A percentile compares a stretch with the other conserved stretches of the same genome.
Conservation (phyloP, 768 basidiomycete species). For the Lenzites betulinus region DNA sequence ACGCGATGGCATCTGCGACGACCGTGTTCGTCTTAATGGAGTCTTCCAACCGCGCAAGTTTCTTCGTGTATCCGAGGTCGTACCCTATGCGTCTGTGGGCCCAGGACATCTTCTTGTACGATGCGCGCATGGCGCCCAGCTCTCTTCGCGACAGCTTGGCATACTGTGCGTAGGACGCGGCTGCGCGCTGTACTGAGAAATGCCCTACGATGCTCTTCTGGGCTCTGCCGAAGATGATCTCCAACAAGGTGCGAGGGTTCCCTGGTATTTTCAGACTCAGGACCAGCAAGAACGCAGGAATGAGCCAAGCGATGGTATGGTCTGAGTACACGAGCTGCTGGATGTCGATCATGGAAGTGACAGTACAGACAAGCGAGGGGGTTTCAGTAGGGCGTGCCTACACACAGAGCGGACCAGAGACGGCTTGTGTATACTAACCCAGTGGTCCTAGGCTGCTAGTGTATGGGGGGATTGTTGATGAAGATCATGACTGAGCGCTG, state of each 20-base stretch:
- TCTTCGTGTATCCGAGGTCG: constrained; percentile 54
- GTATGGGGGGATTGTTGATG: too few relatives aligned
- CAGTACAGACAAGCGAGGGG: background rate
- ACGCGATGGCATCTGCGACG: constrained; percentile 45
- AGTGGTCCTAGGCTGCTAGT: too few relatives aligned
- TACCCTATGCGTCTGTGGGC: constrained; percentile 51
- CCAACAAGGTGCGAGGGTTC: constrained; percentile 15
- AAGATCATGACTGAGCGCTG: too few relatives aligned
- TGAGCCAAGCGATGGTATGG: constrained; percentile 20
- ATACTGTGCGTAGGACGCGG: constrained; percentile 48
- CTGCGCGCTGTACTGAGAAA: constrained; percentile 50
- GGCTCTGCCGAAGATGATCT: constrained; percentile 20
- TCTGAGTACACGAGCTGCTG: constrained; percentile 23
- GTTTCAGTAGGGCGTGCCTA: background rate
- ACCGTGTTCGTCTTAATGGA: constrained; percentile 31
- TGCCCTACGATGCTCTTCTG: constrained; percentile 24
- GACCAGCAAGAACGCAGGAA: constrained; percentile 24
- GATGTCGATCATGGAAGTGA: constrained; percentile 1
- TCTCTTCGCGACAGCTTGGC: constrained; percentile 43
- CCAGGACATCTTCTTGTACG: constrained; percentile 47
- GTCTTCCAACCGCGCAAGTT: constrained; percentile 47
- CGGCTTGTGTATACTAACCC: too few relatives aligned
- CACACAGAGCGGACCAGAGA: too few relatives aligned
- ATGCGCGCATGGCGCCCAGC: constrained; percentile 41
- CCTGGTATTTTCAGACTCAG: constrained; percentile 20